phyloP scores from a whole-genome alignment of 768 basidiomycete genomes.

The Leucosporidium yakuticum region DNA sequence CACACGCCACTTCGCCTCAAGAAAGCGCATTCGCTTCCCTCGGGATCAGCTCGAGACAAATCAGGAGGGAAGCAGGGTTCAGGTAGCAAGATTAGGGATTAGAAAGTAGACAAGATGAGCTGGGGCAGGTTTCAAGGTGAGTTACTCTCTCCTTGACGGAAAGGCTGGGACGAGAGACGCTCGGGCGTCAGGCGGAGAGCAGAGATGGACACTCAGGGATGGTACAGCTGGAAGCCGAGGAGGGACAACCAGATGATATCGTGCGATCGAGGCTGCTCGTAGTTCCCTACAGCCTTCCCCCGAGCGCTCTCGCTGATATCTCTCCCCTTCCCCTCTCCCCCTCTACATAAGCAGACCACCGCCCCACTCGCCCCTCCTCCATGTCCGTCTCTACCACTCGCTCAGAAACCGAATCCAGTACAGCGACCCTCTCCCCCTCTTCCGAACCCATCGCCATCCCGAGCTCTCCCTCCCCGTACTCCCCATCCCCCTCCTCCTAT shows the following conservation, averaged over 20 bases:
- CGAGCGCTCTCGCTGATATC: no score
- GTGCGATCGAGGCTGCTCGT: no score
- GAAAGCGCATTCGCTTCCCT: no score
- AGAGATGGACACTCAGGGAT: background rate
- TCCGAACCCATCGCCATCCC: slow-evolving; percentile 3
- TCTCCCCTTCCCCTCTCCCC: background rate
- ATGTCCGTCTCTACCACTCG: background rate
- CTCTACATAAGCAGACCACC: background rate
- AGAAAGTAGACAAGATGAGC: background rate
- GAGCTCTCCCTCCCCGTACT: background rate
- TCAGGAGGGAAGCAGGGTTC: background rate
- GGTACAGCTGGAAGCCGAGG: background rate
- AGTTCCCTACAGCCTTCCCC: no score
- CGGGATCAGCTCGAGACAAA: no score
- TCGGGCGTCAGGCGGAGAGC: background rate
- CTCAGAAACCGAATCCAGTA: no score
- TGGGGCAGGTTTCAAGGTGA: background rate
- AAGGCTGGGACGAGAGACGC: background rate
- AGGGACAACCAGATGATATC: no score
- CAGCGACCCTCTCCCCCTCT: no score
- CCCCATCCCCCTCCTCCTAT: background rate
- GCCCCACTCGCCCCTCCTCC: background rate
- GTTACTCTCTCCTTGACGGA: background rate
- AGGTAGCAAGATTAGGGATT: background rate
- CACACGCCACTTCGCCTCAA: no score